phyloP scores from a whole-genome alignment of 495 filamentous ascomycete genomes.

The Lepraria neglecta region DNA sequence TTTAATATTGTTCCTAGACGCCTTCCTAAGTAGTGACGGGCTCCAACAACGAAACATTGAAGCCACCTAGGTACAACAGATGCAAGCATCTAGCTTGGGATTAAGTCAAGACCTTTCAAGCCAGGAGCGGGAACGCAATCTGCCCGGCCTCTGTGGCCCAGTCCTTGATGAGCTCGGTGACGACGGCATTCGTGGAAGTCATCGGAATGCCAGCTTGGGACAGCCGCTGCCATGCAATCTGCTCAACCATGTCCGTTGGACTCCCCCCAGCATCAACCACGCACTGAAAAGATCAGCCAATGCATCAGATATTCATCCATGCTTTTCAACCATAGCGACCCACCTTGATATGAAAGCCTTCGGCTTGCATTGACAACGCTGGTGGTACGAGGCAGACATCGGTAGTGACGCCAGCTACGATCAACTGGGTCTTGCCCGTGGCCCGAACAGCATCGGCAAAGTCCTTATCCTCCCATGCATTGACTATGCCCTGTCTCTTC shows the following conservation, averaged over 20 bases:
- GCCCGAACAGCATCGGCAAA: not conserved
- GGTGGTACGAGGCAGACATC: constrained; percentile 1
- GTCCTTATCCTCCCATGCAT: constrained; percentile 4
- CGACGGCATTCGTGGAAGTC: not conserved
- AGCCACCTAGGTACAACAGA: too few species aligned
- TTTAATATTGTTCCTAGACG: too few species aligned
- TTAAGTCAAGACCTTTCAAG: not conserved
- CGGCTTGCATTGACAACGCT: constrained; percentile 5
- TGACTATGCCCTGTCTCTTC: constrained; percentile 6
- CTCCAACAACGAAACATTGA: too few species aligned
- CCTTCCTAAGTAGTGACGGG: too few species aligned
- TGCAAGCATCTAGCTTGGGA: too few species aligned
- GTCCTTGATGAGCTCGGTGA: not conserved
- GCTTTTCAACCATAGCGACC: not conserved
- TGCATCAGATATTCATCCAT: not conserved
- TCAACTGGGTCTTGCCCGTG: not conserved
- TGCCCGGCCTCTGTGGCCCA: constrained; percentile 11
- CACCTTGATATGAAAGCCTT: constrained; percentile 6
- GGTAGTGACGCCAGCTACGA: not conserved
- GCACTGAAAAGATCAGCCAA: not conserved
- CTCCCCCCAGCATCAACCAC: not conserved
- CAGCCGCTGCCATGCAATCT: not conserved
- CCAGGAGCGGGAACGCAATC: not conserved
- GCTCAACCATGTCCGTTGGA: constrained; percentile 2
- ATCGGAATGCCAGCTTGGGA: not conserved